Evolutionary conservation across 2,329 filamentous ascomycete species (phyloP).

Genomic region (Periconia sp.): DNA sequence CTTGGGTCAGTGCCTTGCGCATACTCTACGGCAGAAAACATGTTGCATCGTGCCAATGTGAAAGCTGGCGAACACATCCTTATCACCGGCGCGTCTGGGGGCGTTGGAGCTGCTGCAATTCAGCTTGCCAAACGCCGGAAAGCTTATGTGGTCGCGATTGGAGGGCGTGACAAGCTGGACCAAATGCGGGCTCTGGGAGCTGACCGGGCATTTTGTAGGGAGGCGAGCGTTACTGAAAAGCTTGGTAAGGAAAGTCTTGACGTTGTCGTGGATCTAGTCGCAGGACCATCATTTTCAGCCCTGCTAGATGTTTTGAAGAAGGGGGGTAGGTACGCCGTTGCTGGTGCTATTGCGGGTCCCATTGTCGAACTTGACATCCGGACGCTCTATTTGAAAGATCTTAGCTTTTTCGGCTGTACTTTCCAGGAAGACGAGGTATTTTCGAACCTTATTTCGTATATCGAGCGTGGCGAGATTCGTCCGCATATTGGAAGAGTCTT

Average conservation of each 20-base stretch:
- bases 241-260: constrained; percentile 11
- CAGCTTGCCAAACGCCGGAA: constrained; percentile 14
- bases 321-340: constrained; percentile 15
- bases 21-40: constrained; percentile 16
- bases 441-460: constrained; percentile 14
- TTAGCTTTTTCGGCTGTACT: constrained; percentile 19
- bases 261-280: constrained; percentile 15
- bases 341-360: constrained; percentile 16
- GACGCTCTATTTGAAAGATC: constrained; percentile 15
- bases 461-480: constrained; percentile 14
- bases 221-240: constrained; percentile 1
- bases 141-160: too few species aligned
- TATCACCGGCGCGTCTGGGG: constrained; percentile 15
- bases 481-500: constrained; percentile 15
- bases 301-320: constrained; percentile 15
- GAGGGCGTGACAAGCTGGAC: constrained; percentile 6
- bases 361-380: constrained; percentile 15
- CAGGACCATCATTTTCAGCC: constrained; percentile 9
- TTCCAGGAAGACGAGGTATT: constrained; percentile 17
- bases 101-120: constrained; percentile 19
- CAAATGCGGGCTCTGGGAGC: constrained; percentile 9
- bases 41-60: constrained; percentile 11
- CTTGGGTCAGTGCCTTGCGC: constrained; percentile 16
- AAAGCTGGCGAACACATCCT: constrained; percentile 8
- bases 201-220: constrained; percentile 8